Percentiles rank a stretch among this genome's conserved stretches.
These are phyloP conservation scores for Wickerhamomyces hampshirensis DNA, from an alignment of 805 yeast genomes.

Conservation along the genomic window DNA sequence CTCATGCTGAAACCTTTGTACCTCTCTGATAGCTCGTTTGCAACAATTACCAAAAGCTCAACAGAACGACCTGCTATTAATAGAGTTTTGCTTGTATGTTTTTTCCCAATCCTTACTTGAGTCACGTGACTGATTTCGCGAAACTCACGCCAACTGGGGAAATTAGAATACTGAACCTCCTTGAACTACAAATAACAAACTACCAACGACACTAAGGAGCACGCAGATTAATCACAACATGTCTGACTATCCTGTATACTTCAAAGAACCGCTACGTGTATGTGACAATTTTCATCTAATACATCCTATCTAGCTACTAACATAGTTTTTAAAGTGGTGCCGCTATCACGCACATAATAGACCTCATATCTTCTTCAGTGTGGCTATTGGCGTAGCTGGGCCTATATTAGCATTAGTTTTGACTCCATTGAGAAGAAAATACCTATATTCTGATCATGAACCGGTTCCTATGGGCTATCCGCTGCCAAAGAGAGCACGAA, in stretches of 20 bases:
- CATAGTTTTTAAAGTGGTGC: conserved; percentile 42
- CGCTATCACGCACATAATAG: conserved; percentile 73
- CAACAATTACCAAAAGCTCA: no score
- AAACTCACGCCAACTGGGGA: no score
- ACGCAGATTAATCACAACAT: conserved; percentile 1
- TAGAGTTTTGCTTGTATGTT: no score
- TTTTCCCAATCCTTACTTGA: no score
- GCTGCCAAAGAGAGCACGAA: conserved; percentile 51
- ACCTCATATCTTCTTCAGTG: conserved; percentile 69
- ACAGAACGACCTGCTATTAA: no score
- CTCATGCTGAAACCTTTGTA: no score
- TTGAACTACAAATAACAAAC: no score
- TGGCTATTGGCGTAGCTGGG: conserved; percentile 59
- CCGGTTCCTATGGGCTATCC: conserved; percentile 55
- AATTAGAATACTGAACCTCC: no score
- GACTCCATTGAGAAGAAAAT: conserved; percentile 68
- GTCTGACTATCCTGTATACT: conserved; percentile 44
- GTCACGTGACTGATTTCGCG: no score
- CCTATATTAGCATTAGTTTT: conserved; percentile 56
- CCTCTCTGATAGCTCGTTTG: no score
- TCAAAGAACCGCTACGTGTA: conserved; percentile 60
- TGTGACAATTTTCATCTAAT: conserved; percentile 25
- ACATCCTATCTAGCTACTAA: background rate
- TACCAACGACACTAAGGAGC: background rate
- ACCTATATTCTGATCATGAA: conserved; percentile 57